Conservation (phyloP, 2,329 filamentous ascomycete species). For the Stagonosporopsis tanaceti region DNA sequence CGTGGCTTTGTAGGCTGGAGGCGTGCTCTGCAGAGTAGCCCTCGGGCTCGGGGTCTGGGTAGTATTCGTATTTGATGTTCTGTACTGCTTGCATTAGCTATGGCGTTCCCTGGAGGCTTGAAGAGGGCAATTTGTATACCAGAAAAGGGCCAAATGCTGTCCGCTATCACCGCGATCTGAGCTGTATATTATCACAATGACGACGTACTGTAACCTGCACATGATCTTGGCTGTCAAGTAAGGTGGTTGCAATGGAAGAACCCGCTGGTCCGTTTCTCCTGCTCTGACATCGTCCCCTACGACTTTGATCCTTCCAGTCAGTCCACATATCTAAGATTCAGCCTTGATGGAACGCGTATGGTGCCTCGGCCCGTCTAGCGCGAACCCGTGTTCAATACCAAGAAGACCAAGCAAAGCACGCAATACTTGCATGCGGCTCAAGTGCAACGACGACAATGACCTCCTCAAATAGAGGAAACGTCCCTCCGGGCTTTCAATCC, state of each 20-base stretch:
- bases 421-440: conserved; percentile 25
- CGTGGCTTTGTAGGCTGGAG: neutral
- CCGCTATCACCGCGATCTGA: neutral
- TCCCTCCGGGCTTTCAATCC: conserved; percentile 54
- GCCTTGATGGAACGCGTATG: neutral
- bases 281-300: neutral
- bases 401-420: conserved; percentile 29
- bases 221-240: neutral
- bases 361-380: conserved; percentile 26
- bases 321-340: neutral
- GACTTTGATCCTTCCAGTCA: neutral
- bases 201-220: neutral
- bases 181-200: conserved; percentile 11
- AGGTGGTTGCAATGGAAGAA: neutral
- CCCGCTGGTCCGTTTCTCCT: neutral
- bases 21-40: neutral
- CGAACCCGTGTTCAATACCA: conserved; percentile 24
- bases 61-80: conserved; percentile 3
- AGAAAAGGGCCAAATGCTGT: conserved; percentile 8
- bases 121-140: conserved; percentile 11
- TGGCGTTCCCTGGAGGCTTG: conserved; percentile 12
- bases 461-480: conserved; percentile 28
- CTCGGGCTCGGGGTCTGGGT: neutral
- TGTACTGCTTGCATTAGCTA: conserved; percentile 24
- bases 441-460: conserved; percentile 41